Percentiles rank a stretch among this genome's conserved stretches.
phyloP scores from a whole-genome alignment of 2,329 filamentous ascomycete species.

The Cladosporium phlei region DNA sequence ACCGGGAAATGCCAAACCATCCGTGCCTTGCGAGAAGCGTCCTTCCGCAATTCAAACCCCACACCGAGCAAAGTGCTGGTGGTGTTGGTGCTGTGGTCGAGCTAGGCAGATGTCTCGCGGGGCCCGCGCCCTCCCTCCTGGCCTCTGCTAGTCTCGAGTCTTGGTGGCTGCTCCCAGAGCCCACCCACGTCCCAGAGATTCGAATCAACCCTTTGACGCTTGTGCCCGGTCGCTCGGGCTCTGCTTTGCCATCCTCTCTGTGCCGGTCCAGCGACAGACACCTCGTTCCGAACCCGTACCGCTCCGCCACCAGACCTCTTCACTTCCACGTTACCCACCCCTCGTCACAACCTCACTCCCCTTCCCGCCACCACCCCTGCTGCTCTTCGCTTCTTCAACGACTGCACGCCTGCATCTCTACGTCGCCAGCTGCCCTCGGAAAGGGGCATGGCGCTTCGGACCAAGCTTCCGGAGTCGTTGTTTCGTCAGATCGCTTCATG shows the following conservation, averaged over 20 bases:
- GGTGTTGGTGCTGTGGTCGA: too few relatives aligned
- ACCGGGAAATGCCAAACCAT: neutral
- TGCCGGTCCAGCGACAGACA: neutral
- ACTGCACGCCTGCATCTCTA: neutral
- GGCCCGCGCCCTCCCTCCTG: too few relatives aligned
- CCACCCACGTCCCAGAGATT: too few relatives aligned
- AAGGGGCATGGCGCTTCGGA: slow-evolving; percentile 13
- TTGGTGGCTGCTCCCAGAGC: neutral
- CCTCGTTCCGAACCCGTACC: slow-evolving; percentile 9
- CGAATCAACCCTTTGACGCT: slow-evolving; percentile 6
- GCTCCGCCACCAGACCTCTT: slow-evolving; percentile 1
- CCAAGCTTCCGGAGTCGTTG: slow-evolving; percentile 2
- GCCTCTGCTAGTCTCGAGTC: too few relatives aligned
- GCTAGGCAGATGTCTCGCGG: slow-evolving; percentile 10
- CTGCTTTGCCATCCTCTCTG: neutral
- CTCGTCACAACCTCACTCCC: too few relatives aligned
- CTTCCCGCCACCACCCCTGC: slow-evolving; percentile 8
- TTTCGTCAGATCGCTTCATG: slow-evolving; percentile 13
- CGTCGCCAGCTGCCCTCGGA: neutral
- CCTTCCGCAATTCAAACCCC: slow-evolving; percentile 12
- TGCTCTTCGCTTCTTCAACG: neutral
- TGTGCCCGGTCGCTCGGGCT: slow-evolving; percentile 6
- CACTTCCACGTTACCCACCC: too few relatives aligned
- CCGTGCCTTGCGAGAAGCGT: too few relatives aligned
- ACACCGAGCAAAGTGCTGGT: too few relatives aligned